Percentiles rank a stretch among this genome's conserved stretches.
phyloP scores from a whole-genome alignment of 352 stramenopile genomes.

The Globisporangium nodosum region DNA sequence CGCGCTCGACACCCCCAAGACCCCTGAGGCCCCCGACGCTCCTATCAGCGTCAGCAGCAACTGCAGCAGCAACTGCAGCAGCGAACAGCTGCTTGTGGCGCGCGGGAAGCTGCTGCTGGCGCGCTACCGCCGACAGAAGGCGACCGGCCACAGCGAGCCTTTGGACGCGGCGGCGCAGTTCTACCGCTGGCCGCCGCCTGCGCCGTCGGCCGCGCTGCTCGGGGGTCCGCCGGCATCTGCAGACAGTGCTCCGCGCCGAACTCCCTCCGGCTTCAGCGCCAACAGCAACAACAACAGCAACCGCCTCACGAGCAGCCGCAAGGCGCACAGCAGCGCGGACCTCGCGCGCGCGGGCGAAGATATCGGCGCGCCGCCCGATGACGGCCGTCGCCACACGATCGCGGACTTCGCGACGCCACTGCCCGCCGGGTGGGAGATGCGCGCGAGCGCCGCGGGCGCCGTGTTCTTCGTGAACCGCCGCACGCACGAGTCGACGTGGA shows the following conservation, averaged over 20 bases:
- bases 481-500: slow-evolving; percentile 71
- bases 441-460: slow-evolving; percentile 50
- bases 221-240: background rate
- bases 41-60: background rate
- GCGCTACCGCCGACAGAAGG: background rate
- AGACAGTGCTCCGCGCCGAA: too few relatives aligned
- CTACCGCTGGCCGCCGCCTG: background rate
- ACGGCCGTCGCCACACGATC: slow-evolving; percentile 55
- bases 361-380: slow-evolving; percentile 43
- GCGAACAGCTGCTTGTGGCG: background rate
- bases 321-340: too few relatives aligned
- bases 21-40: too few relatives aligned
- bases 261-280: background rate
- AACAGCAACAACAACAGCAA: background rate
- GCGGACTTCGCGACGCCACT: slow-evolving; percentile 73
- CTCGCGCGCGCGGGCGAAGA: slow-evolving; percentile 13
- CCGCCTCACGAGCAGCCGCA: too few relatives aligned
- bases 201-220: background rate
- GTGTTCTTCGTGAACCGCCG: slow-evolving; percentile 81
- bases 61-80: background rate
- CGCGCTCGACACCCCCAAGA: background rate
- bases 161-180: background rate
- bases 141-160: background rate
- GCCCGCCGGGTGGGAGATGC: slow-evolving; percentile 78
- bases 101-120: background rate